These are phyloP conservation scores for Rhizoclosmatium hyalinum DNA, from an alignment of 371 early-diverging fungal species.

Conservation along the genomic window DNA sequence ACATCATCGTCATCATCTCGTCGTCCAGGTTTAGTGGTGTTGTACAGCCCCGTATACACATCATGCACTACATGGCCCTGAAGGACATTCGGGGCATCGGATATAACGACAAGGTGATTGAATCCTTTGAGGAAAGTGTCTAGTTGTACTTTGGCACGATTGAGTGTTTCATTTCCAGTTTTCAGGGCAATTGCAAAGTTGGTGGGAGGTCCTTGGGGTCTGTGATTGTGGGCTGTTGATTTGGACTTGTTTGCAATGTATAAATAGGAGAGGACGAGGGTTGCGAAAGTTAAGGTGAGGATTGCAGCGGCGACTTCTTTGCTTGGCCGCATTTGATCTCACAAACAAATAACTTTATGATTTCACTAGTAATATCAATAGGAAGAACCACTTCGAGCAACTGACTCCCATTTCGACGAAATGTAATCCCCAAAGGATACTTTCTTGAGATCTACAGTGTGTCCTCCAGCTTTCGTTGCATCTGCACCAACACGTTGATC, in stretches of 20 bases:
- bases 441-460: slow-evolving; percentile 21
- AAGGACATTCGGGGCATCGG: background rate
- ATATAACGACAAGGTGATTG: background rate
- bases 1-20: too few species aligned
- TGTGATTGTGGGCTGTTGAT: background rate
- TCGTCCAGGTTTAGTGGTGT: too few species aligned
- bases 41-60: too few species aligned
- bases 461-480: background rate
- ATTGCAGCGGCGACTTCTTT: too few species aligned
- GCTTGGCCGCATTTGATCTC: background rate
- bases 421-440: slow-evolving; percentile 49
- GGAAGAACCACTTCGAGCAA: slow-evolving; percentile 20
- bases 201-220: background rate
- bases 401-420: slow-evolving; percentile 46
- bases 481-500: slow-evolving; percentile 30
- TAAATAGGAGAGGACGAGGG: too few species aligned
- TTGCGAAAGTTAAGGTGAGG: too few species aligned
- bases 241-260: too few species aligned
- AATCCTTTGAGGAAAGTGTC: background rate
- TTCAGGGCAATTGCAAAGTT: background rate
- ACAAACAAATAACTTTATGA: background rate
- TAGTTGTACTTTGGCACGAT: background rate
- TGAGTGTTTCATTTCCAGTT: background rate
- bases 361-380: background rate
- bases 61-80: too few species aligned